phyloP scores from a whole-genome alignment of 805 yeast genomes.

The Metschnikowia santaceciliae region DNA sequence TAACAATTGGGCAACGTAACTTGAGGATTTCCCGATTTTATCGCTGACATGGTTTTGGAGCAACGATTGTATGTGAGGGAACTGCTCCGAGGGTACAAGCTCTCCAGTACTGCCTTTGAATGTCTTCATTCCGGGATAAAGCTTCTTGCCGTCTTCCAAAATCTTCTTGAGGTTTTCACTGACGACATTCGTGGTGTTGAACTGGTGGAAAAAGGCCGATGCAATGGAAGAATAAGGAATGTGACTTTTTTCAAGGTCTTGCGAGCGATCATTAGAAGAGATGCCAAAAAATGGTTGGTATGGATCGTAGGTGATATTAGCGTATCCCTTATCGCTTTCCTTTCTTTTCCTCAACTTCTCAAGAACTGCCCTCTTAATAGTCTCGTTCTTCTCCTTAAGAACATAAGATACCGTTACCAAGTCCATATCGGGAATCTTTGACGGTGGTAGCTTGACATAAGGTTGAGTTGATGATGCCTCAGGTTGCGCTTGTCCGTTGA shows the following conservation, averaged over 20 bases:
- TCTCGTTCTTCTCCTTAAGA: slow-evolving; percentile 67
- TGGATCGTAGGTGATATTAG: slow-evolving; percentile 84
- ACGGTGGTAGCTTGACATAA: slow-evolving; percentile 81
- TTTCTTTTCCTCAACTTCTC: slow-evolving; percentile 75
- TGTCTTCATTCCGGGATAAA: slow-evolving; percentile 42
- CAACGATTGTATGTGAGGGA: slow-evolving; percentile 45
- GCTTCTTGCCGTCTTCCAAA: slow-evolving; percentile 42
- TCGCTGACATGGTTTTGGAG: slow-evolving; percentile 26
- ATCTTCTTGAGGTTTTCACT: slow-evolving; percentile 38
- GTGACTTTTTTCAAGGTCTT: slow-evolving; percentile 51
- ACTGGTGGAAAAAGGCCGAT: slow-evolving; percentile 62
- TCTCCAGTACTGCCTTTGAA: slow-evolving; percentile 52
- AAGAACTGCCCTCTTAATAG: slow-evolving; percentile 77
- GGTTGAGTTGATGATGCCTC: slow-evolving; percentile 53
- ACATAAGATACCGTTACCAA: slow-evolving; percentile 77
- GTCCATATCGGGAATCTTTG: slow-evolving; percentile 91
- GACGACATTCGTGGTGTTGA: slow-evolving; percentile 55
- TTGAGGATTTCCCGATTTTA: slow-evolving; percentile 20
- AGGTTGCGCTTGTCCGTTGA: slow-evolving; percentile 14
- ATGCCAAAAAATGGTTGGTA: slow-evolving; percentile 76
- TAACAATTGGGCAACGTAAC: slow-evolving; percentile 38
- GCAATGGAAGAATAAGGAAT: slow-evolving; percentile 77
- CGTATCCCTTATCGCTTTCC: slow-evolving; percentile 68
- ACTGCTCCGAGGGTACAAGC: slow-evolving; percentile 43
- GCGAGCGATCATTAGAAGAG: slow-evolving; percentile 44